Conservation (phyloP, 2,329 filamentous ascomycete species). For the Lachnellula cervina region DNA sequence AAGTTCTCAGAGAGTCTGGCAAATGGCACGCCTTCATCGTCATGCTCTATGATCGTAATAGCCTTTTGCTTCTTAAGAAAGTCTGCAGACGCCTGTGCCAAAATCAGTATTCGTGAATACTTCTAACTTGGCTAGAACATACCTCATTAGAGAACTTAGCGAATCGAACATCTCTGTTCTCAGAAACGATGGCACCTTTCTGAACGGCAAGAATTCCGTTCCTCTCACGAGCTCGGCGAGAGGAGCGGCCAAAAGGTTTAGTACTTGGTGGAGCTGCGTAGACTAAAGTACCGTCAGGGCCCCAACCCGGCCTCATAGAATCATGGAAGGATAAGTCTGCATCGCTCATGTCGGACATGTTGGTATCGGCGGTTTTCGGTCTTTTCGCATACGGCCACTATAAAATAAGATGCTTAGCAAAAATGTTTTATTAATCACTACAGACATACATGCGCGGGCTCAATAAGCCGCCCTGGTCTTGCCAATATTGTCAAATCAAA, state of each 20-base stretch:
- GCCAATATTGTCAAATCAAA: slow-evolving; percentile 16
- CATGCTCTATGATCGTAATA: slow-evolving; percentile 47
- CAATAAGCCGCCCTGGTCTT: slow-evolving; percentile 25
- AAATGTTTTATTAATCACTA: slow-evolving; percentile 31
- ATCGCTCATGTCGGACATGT: slow-evolving; percentile 56
- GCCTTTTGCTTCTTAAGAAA: slow-evolving; percentile 52
- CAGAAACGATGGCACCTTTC: slow-evolving; percentile 56
- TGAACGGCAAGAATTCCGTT: slow-evolving; percentile 49
- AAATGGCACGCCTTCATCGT: slow-evolving; percentile 53
- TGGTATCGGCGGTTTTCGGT: slow-evolving; percentile 61
- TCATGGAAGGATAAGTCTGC: slow-evolving; percentile 64
- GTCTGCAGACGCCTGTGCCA: slow-evolving; percentile 47
- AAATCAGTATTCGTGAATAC: slow-evolving; percentile 17
- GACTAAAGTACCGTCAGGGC: slow-evolving; percentile 66
- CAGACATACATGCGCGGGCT: slow-evolving; percentile 32
- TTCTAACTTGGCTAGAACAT: slow-evolving; percentile 16
- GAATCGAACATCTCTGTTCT: slow-evolving; percentile 59
- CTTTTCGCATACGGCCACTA: slow-evolving; percentile 87
- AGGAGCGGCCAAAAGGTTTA: slow-evolving; percentile 28
- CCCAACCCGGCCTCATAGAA: slow-evolving; percentile 75
- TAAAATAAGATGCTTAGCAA: slow-evolving; percentile 43
- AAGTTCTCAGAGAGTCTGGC: slow-evolving; percentile 45
- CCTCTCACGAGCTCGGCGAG: slow-evolving; percentile 25
- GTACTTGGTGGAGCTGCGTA: slow-evolving; percentile 48
- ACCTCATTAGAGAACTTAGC: slow-evolving; percentile 57